Percentiles rank a stretch among this genome's conserved stretches.
phyloP scores from a whole-genome alignment of 768 basidiomycete genomes.

The Lyophyllum shimeji region DNA sequence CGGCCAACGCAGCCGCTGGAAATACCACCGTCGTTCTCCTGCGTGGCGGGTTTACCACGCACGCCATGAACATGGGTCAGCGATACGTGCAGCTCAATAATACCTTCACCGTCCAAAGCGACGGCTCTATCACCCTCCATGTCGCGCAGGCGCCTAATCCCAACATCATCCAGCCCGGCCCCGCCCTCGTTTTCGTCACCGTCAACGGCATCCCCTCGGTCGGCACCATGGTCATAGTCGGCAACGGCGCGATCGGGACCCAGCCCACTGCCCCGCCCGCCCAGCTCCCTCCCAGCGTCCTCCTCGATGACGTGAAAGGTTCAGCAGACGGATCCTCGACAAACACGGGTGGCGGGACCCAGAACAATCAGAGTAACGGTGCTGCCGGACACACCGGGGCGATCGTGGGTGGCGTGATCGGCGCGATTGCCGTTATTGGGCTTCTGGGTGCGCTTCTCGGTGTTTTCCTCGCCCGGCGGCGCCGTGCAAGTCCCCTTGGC shows the following conservation, averaged over 20 bases:
- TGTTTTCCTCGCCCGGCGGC: slow-evolving; percentile 49
- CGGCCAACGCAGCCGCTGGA: slow-evolving; percentile 67
- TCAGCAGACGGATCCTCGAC: slow-evolving; percentile 24
- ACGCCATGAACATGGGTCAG: slow-evolving; percentile 89
- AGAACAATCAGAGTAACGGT: slow-evolving; percentile 12
- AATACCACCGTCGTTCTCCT: slow-evolving; percentile 76
- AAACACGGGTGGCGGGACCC: slow-evolving; percentile 6
- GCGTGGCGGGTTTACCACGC: slow-evolving; percentile 82
- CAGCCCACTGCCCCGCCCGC: slow-evolving; percentile 48
- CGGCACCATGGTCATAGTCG: slow-evolving; percentile 65
- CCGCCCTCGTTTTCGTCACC: slow-evolving; percentile 68
- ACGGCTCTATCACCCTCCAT: slow-evolving; percentile 77
- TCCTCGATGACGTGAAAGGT: slow-evolving; percentile 41
- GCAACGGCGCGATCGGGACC: slow-evolving; percentile 60
- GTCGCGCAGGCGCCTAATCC: slow-evolving; percentile 83
- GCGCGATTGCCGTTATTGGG: slow-evolving; percentile 50
- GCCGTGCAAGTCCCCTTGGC: slow-evolving; percentile 37
- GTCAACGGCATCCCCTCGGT: slow-evolving; percentile 75
- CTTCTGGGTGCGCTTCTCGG: slow-evolving; percentile 54
- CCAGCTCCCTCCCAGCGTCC: slow-evolving; percentile 51
- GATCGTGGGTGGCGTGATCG: slow-evolving; percentile 52
- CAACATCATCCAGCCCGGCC: slow-evolving; percentile 83
- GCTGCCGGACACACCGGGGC: slow-evolving; percentile 32
- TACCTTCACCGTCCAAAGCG: slow-evolving; percentile 69
- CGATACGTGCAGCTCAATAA: slow-evolving; percentile 70